Base-by-base conservation (phyloP, 768 basidiomycete species). In the Albatrellus ellisii region DNA sequence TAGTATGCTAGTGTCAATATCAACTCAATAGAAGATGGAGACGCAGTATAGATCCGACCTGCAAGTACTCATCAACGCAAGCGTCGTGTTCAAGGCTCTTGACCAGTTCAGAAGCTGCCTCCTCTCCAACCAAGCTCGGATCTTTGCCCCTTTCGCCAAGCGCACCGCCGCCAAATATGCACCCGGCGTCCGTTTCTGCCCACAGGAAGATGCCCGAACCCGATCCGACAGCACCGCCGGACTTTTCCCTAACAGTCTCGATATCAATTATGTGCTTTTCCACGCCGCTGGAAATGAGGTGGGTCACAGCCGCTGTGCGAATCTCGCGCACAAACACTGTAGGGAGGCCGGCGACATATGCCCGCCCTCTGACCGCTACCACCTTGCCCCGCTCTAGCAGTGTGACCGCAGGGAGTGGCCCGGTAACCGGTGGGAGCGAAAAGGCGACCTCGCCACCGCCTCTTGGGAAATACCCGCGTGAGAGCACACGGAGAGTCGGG, bases 121-220 rank as follows among this genome's bases (percentile, higher is more conserved):
- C 67, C 32, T 65, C 62, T 10, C 81, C 84, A 7, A 82, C 68
- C 2, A 49, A 47, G 37, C 56, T 57, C 0, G 74, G 66, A 11
- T 64, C 52, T 38, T 62, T 58, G 12, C 66, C 65, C 48, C 73
- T 77, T 22, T 57, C 58, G 12, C 80, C 77, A 22, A 82, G 64
- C 2, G 79, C 75, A 46, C 77, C 79, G 2, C 81, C 83, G 1
- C 75, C 80, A 15, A 86, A 63, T 24, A 77, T 55, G 35, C 80
- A 81, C 1, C 80, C 82, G 11, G 64, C 65, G 27, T 72, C 72
- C 18, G 83, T 70, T 57, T 83, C 77, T 0, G 82, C 84, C 78
- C 80, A 83, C 11, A 86, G 56, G 2, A 83, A 64, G 42, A 86
- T 74, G 0, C 84, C 82, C 27, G 77, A 78, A 2, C 84, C 83